Evolutionary conservation across 345 rosid species (phyloP), one percentile per base, ranked within the genome.

Genomic region (Salix caprea): DNA sequence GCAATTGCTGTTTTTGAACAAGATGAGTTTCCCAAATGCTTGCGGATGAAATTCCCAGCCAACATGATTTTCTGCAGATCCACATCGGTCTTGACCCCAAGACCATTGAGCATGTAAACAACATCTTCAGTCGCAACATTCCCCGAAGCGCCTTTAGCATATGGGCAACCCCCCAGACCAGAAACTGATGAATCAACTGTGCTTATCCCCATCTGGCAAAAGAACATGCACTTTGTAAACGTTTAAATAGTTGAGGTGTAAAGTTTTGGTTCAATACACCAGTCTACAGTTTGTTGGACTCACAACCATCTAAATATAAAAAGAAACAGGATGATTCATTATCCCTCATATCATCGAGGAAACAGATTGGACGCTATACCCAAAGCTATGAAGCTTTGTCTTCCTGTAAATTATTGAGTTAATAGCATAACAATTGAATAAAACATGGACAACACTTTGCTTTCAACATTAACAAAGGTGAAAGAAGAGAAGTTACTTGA

Each of bases 121-220:
- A 91, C 92, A 70, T 91, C 93, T 81, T 91, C 96, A 1, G 92
- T 87, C 2, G 96, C 89, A 10, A 90, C 93, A 77, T 91, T 91
- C 58, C 96, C 93, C 0, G 93, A 82, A 21, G 96, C 96, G 37
- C 91, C 92, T 85, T 88, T 90, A 11, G 96, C 96, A 77, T 90
- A 90, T 16, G 96, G 96, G 77, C 96, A 91, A 67, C 96, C 96
- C 11, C 96, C 96, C 67, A 91, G 80, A 16, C 96, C 93, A 0
- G 92, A 87, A 10, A 91, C 75, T 2, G 93, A 90, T 37, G 90
- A 86, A 76, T 90, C 96, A 30, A 91, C 89, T 16, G 81, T 82
- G 86, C 89, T 86, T 56, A 91, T 90, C 73, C 93, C 96, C 93
- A 91, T 87, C 96, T 91, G 89, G 74, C 10, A 74, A 72, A 16